Conservation (phyloP, 805 yeast genomes). For the Metschnikowia amazonensis region DNA sequence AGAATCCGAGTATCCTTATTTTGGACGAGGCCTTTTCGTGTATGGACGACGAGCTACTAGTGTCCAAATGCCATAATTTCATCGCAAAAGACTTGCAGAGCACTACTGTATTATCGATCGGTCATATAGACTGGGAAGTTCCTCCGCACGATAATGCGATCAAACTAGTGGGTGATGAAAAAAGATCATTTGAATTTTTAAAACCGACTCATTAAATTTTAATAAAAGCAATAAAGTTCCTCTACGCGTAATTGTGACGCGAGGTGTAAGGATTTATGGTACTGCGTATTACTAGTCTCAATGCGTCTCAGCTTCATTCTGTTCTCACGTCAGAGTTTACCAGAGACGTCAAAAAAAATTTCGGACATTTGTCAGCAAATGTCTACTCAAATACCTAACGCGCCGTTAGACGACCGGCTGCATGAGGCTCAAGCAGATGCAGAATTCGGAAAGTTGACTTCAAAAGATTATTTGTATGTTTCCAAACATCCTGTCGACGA, state of each 20-base stretch:
- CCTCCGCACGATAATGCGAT: constrained; percentile 57
- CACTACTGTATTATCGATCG: constrained; percentile 74
- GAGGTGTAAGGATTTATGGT: background rate
- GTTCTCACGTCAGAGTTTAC: background rate
- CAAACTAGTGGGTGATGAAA: constrained; percentile 29
- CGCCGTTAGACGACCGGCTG: constrained; percentile 35
- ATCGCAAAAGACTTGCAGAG: constrained; percentile 20
- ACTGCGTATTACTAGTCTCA: constrained; percentile 1
- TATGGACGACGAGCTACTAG: constrained; percentile 54
- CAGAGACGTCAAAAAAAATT: background rate
- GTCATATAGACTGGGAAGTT: constrained; percentile 79
- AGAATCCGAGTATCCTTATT: constrained; percentile 72
- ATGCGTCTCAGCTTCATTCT: background rate
- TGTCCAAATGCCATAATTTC: constrained; percentile 32
- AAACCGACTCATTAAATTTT: background rate
- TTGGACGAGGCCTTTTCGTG: constrained; percentile 93
- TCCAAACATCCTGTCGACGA: constrained; percentile 55
- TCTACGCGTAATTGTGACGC: background rate
- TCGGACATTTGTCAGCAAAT: constrained; percentile 8
- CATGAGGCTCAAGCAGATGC: constrained; percentile 41
- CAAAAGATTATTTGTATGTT: constrained; percentile 59
- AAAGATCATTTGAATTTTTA: constrained; percentile 19
- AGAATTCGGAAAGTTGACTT: constrained; percentile 72
- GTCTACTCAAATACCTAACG: constrained; percentile 33
- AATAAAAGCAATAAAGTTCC: background rate